Percentiles rank a stretch among this genome's conserved stretches.
These are phyloP conservation scores for Microsporum audouinii DNA, from an alignment of 2,329 filamentous ascomycete species.

Conservation along the genomic window DNA sequence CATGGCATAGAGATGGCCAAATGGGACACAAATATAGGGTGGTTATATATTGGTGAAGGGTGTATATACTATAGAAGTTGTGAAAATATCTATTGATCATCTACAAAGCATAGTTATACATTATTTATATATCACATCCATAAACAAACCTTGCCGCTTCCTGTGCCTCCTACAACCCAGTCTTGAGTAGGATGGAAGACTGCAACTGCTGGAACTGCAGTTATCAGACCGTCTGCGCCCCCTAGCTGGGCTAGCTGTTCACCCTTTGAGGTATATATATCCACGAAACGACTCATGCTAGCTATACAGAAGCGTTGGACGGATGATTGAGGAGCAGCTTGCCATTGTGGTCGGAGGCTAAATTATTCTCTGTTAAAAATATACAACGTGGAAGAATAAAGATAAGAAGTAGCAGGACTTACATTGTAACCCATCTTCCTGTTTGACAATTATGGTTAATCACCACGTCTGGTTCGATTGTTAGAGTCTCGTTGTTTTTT, in stretches of 20 bases:
- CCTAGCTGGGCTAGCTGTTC: conserved; percentile 81
- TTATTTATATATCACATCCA: conserved; percentile 53
- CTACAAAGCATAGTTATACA: no score
- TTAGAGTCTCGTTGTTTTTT: conserved; percentile 48
- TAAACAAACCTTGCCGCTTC: conserved; percentile 81
- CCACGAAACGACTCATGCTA: conserved; percentile 96
- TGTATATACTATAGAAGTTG: no score
- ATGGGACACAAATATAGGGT: no score
- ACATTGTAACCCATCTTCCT: conserved; percentile 82
- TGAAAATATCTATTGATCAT: no score
- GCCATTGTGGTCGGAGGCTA: conserved; percentile 77
- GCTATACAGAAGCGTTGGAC: conserved; percentile 84
- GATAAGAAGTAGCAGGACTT: conserved; percentile 20
- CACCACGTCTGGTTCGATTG: conserved; percentile 57
- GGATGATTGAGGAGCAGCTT: conserved; percentile 61
- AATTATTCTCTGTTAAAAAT: conserved; percentile 6
- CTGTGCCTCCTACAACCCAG: conserved; percentile 87
- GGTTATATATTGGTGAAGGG: no score
- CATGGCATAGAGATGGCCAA: no score
- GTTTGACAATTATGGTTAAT: conserved; percentile 92
- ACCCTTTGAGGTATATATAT: conserved; percentile 71
- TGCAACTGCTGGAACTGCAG: conserved; percentile 83
- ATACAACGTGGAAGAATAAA: background rate
- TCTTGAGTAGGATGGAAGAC: conserved; percentile 78
- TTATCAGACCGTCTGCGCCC: conserved; percentile 67